These are phyloP conservation scores for Acanthamoeba sp. DNA, from an alignment of 208 protist species.

Conservation along the genomic window DNA sequence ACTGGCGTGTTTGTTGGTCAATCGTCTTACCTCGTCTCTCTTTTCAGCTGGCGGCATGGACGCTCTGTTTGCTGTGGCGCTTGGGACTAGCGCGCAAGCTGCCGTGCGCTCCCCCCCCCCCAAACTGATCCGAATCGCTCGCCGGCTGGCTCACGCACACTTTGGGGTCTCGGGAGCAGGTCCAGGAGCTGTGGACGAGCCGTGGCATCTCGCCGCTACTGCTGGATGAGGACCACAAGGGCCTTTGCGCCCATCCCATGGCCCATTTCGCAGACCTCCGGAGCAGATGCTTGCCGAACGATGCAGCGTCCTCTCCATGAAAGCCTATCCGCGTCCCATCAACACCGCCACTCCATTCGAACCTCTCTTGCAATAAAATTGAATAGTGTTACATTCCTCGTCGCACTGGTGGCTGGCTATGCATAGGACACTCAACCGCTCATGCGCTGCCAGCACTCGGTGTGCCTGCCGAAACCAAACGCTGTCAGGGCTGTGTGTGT, in stretches of 20 bases:
- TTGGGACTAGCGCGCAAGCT: neutral
- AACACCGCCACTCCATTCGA: neutral
- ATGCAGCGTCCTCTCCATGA: neutral
- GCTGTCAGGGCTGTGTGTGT: neutral
- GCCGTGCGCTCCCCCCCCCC: neutral
- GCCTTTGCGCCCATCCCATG: neutral
- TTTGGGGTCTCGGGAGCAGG: too few species aligned
- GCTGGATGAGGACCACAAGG: constrained; percentile 60
- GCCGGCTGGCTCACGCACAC: too few species aligned
- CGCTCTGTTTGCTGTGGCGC: constrained; percentile 31
- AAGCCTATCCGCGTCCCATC: too few species aligned
- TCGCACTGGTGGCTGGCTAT: too few species aligned
- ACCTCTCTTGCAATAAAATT: neutral
- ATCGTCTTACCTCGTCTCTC: too few species aligned
- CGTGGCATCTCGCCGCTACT: neutral
- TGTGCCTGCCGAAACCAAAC: neutral
- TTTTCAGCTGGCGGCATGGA: constrained; percentile 46
- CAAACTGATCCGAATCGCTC: too few species aligned
- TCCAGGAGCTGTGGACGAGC: neutral
- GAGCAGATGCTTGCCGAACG: neutral
- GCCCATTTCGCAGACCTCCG: neutral
- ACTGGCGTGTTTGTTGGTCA: too few species aligned
- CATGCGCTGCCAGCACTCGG: constrained; percentile 44
- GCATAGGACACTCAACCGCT: neutral
- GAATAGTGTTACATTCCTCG: neutral